Base-by-base conservation (phyloP, 2,329 filamentous ascomycete species). In the Colletotrichum lentis region DNA sequence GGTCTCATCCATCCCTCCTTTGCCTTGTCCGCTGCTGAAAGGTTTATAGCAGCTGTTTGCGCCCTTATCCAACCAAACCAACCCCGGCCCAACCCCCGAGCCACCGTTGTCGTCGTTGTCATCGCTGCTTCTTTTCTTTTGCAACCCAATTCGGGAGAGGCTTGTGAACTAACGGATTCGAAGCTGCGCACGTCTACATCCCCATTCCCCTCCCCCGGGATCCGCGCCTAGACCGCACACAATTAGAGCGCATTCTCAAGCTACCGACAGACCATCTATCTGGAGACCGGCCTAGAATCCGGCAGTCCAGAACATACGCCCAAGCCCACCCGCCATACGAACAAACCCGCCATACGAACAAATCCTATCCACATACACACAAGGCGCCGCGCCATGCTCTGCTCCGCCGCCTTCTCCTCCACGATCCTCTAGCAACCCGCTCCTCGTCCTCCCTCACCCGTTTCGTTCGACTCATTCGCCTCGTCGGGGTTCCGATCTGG, bases 301-400 rank as follows among this genome's bases (percentile, higher is more conserved):
- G 50, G 55, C 52, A 60, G 55, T 69, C 55, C 44, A 65, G 43
- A 65, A 50, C 65, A 43, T 56, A 66, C 62, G 50, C 56, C 27
- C 43, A 54, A 4, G n/a, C 31, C 31, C 31, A 53, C 35, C n/a
- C 5, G 27, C 27, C 18, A 12, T 37, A n/a, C n/a, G n/a, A n/a
- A n/a, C n/a, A n/a, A n/a, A 53, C 35, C n/a, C 7, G 27, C 27
- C 18, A 14, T 39, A 24, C 59, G 20, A 20, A 20, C 31, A 20
- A 39, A 27, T 31, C 22, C 14, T 24, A 52, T 20, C 7, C 39
- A 18, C 55, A n/a, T n/a, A 43, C 41, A 54, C 24, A 46, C 22
- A 37, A 60, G 65, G 53, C 60, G 60, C 49, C 62, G 65, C 56
- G 55, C 66, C 62, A 69, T 69, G 62, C 62, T 66, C 43, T 57